Base-by-base conservation (phyloP, 1,139 yeast species). In the Suhomyces bokatorum region DNA sequence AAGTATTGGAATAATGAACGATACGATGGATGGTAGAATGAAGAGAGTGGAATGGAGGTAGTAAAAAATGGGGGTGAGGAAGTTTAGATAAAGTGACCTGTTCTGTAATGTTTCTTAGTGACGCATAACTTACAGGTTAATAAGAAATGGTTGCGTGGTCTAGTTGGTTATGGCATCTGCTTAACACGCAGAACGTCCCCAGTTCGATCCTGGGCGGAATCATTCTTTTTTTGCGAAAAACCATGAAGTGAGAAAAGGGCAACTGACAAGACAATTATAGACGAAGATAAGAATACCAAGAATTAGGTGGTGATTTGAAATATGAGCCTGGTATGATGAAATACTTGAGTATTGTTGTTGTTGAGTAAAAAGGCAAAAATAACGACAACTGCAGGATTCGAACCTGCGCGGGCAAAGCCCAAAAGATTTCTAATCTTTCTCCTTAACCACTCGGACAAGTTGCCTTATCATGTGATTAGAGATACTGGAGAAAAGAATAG, bases 111-210 rank as follows among this genome's bases (percentile, higher is more conserved):
- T n/a, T n/a, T n/a, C 24, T 2, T 20, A 20, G 9, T 20, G 24
- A 7, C 2, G 9, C 4, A 20, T 5, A 20, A 5, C 24, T 5
- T 20, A 20, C 8, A 6, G 9, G 9, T 2, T 5, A 20, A 20
- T 35, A 44, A 30, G 29, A 41, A 45, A 32, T 39, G 48, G 48
- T 45, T 45, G 41, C 37, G 48, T 45, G 48, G 48, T 45, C 48
- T 45, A 45, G 48, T 45, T 41, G 48, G 48, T 45, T 45, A 45
- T 45, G 48, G 48, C 48, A 88, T 87, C 91, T 87, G 96, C 96
- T 87, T 88, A 87, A 88, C 96, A 88, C 96, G 96, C 96, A 86
- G 91, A 86, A 87, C 91, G 96, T 89, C 96, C 96, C 96, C 96
- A 87, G 97, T 89, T 89, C 97, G 96, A 89, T 87, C 96, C 97